These are phyloP conservation scores for Paulinella micropora DNA, from an alignment of 78 protist genomes.

Conservation along the genomic window DNA sequence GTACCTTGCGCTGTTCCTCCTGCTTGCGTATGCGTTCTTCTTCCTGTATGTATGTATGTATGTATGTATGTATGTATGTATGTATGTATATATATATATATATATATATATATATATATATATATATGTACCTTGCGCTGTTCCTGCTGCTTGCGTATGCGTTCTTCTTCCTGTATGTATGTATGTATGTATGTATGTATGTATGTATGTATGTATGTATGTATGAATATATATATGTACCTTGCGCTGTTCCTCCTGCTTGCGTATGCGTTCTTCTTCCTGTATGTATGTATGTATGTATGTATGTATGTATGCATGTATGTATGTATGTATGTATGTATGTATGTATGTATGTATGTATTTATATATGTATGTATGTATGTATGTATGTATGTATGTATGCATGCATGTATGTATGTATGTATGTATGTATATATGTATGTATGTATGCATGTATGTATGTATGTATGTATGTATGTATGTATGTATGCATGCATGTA, in stretches of 20 bases:
- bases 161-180: not conserved
- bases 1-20: too few relatives aligned
- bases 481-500: not conserved
- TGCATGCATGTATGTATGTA: not conserved
- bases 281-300: not conserved
- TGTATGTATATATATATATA: not conserved
- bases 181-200: not conserved
- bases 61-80: not conserved
- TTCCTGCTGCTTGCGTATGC: not conserved
- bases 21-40: not conserved
- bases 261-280: not conserved
- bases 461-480: not conserved
- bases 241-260: not conserved
- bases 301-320: not conserved
- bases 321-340: not conserved
- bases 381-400: not conserved
- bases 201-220: not conserved
- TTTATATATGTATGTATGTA: not conserved
- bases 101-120: not conserved
- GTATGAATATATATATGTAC: not conserved
- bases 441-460: not conserved
- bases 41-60: not conserved
- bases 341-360: not conserved
- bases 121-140: not conserved
- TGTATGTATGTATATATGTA: not conserved